A percentile compares a stretch with the other conserved stretches of the same genome.
Evolutionary conservation across 352 stramenopile species (phyloP).

Genomic region (Bremia lactucae): DNA sequence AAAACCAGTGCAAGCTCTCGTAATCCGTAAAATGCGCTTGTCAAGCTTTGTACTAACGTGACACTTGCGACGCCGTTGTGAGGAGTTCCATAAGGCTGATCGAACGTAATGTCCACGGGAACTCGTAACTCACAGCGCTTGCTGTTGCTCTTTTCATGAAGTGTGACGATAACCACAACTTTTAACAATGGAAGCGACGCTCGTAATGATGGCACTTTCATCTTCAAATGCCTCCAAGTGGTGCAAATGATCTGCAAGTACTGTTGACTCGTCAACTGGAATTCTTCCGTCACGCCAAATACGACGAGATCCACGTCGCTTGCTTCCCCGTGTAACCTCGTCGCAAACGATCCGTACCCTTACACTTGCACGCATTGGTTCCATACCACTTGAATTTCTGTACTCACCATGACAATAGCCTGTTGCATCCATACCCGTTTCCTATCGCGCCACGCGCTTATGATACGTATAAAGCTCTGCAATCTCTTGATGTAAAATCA

Average conservation of each 20-base stretch:
- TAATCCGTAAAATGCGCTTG: constrained; percentile 62
- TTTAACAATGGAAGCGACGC: constrained; percentile 73
- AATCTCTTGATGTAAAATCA: constrained; percentile 73
- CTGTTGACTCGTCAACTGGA: constrained; percentile 36
- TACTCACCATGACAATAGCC: constrained; percentile 38
- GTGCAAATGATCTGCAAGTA: constrained; percentile 25
- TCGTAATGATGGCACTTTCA: constrained; percentile 57
- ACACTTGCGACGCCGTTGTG: constrained; percentile 75
- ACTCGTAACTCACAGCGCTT: constrained; percentile 21
- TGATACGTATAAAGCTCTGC: constrained; percentile 43
- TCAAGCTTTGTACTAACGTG: constrained; percentile 52
- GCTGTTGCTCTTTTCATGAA: constrained; percentile 3
- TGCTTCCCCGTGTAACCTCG: constrained; percentile 41
- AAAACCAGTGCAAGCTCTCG: constrained; percentile 79
- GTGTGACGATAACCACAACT: constrained; percentile 38
- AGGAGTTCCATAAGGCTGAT: constrained; percentile 37
- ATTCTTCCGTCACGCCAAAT: constrained; percentile 45
- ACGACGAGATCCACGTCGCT: constrained; percentile 80
- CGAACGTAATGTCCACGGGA: constrained; percentile 80
- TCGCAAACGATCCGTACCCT: constrained; percentile 67
- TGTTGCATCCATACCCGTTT: constrained; percentile 32
- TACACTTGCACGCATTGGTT: constrained; percentile 39
- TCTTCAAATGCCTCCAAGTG: constrained; percentile 24
- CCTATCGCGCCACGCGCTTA: constrained; percentile 23
- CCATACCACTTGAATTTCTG: constrained; percentile 39